Percentiles rank a stretch among this genome's conserved stretches.
These are phyloP conservation scores for Fusarium acutatum DNA, from an alignment of 2,329 filamentous ascomycete genomes.

Conservation along the genomic window DNA sequence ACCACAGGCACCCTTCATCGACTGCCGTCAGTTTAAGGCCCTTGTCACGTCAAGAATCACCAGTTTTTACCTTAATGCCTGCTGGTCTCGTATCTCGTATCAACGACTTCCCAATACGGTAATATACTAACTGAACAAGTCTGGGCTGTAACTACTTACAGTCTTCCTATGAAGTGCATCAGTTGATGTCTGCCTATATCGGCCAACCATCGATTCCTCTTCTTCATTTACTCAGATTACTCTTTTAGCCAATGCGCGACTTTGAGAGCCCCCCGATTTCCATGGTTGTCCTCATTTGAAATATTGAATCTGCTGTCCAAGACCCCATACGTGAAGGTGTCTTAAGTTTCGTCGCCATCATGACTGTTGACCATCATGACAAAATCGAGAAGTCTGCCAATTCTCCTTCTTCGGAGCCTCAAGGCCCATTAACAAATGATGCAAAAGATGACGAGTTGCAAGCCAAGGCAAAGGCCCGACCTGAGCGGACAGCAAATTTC, in stretches of 20 bases:
- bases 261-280: neutral
- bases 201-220: conserved; percentile 1
- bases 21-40: conserved; percentile 7
- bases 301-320: neutral
- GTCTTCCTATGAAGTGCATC: neutral
- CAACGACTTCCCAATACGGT: neutral
- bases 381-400: conserved; percentile 20
- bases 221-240: neutral
- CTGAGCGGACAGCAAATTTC: conserved; percentile 56
- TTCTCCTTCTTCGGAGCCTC: conserved; percentile 10
- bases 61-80: neutral
- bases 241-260: neutral
- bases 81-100: conserved; percentile 33
- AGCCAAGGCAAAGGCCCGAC: conserved; percentile 47
- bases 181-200: conserved; percentile 5
- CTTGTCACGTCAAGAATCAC: neutral
- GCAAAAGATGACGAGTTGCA: conserved; percentile 42
- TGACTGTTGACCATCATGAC: conserved; percentile 21
- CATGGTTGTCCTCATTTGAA: neutral
- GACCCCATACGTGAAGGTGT: neutral
- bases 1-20: neutral
- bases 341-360: conserved; percentile 6
- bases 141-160: neutral
- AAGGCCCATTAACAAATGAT: neutral
- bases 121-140: neutral